Base-by-base conservation (phyloP, 208 protist species). In the Angomonas ambiguus region DNA sequence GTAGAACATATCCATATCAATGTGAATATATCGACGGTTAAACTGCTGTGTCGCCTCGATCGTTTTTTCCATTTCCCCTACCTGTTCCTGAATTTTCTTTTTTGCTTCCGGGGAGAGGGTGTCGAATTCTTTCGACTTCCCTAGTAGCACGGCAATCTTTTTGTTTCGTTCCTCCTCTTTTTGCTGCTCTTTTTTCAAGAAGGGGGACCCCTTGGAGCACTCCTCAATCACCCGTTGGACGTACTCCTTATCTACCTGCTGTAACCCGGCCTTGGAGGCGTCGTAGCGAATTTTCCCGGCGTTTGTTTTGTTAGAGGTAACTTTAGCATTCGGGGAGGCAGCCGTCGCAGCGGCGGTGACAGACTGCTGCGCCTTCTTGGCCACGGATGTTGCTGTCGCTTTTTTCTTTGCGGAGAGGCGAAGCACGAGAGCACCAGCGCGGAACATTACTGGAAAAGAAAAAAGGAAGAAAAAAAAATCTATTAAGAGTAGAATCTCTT, bases 1-100 rank as follows among this genome's bases (percentile, higher is more conserved):
- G 61, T 88, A 94, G 75, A 97, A 97, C 95, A 97, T 97, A 77
- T 98, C 97, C 81, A 97, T 89, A 72, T 97, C 87, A 27, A 92
- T 70, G 72, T 95, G 90, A 18, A 93, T 82, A 71, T 87, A 93
- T 31, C 77, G 69, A 20, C 84, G 79, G 10, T 77, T 78, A 31
- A 93, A 62, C 34, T 89, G 72, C n/a, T 87, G 82, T 8, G 53
- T 72, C 8, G 76, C 73, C 77, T 93, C 87, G 22, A 95, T 76
- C 64, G 92, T 75, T 32, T 59, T 55, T 49, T 87, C 84, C 31
- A 87, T 66, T 1, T 68, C 62, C 58, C 84, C 76, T 41, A 93
- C 90, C 61, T 61, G 70, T 4, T 45, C 30, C 41, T 78, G 71
- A 48, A 91, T 82, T 8, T 48, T 27, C 51, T 80, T 70, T 74